Evolutionary conservation across 805 yeast species (phyloP), one percentile per base, ranked within the genome.

Genomic region (Ogataea corticis): DNA sequence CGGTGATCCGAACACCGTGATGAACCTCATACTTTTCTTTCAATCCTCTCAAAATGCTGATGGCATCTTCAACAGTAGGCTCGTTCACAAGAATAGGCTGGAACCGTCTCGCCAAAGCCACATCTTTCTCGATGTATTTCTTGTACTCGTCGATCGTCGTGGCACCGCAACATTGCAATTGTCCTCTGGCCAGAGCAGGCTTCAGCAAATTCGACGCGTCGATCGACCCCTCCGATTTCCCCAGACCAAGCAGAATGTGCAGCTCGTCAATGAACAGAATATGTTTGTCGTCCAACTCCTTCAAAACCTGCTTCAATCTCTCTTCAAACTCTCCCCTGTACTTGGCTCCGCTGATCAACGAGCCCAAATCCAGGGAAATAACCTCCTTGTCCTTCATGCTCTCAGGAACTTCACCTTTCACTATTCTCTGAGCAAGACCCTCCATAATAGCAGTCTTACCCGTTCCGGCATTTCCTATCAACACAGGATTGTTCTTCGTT

Each of bases 381-480:
- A 92, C 83, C 49, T 82, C 77, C 64, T 94, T 94, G 45, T 85
- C 82, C 62, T 90, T 87, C 85, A 92, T 84, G 34, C 90, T 80
- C 51, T 94, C 98, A 0, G 98, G 98, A 1, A 92, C 99, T 62
- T 91, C 96, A 11, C 92, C 92, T 45, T 85, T 80, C 7, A 88
- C 81, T 40, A 94, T 91, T 58, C 97, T 73, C 66, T 94, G 98
- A 0, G 98, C 98, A 32, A 94, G 72, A 0, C 98, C 99, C 62
- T 94, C 99, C 80, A 94, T 86, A 46, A 94, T 82, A 6, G 98
- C 95, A 0, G 98, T 94, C 66, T 92, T 92, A 70, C 99, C 99
- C 0, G 97, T 95, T 69, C 99, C 99, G 1, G 99, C 99, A 55
- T 87, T 82, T 51, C 99, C 99, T 33, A 94, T 90, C 44, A 92